These are phyloP conservation scores for Colletotrichum noveboracense DNA, from an alignment of 2,329 filamentous ascomycete species.

Conservation along the genomic window DNA sequence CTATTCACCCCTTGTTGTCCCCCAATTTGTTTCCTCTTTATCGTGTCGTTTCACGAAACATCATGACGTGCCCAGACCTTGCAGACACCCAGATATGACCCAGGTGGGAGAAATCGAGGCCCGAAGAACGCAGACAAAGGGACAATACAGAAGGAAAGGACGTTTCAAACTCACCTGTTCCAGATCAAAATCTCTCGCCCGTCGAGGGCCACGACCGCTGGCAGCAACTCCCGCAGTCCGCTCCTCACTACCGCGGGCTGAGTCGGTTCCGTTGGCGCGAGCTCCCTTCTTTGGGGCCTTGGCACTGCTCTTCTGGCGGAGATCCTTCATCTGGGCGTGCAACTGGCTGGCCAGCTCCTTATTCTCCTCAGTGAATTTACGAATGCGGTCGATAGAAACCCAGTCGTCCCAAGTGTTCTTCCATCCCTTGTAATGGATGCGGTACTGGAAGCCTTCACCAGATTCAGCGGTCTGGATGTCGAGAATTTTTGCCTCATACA, in stretches of 20 bases:
- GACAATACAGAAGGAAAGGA: slow-evolving; percentile 21
- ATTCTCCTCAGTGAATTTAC: slow-evolving; percentile 95
- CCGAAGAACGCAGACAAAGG: slow-evolving; percentile 17
- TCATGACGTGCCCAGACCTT: not conserved
- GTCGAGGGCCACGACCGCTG: slow-evolving; percentile 71
- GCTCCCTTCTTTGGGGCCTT: slow-evolving; percentile 61
- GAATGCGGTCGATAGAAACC: slow-evolving; percentile 91
- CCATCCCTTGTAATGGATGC: slow-evolving; percentile 99
- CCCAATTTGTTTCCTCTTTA: not conserved
- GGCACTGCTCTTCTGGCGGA: slow-evolving; percentile 52
- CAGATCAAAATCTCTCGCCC: slow-evolving; percentile 80
- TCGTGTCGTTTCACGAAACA: not conserved
- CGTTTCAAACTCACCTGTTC: slow-evolving; percentile 69
- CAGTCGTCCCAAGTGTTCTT: slow-evolving; percentile 99
- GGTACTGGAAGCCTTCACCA: slow-evolving; percentile 78
- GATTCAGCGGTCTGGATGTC: slow-evolving; percentile 76
- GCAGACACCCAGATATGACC: not conserved
- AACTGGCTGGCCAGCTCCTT: slow-evolving; percentile 83
- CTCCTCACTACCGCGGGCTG: slow-evolving; percentile 79
- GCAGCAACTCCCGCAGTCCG: slow-evolving; percentile 66
- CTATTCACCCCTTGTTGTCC: not conserved
- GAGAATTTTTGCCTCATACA: slow-evolving; percentile 96
- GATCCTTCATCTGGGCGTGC: slow-evolving; percentile 69
- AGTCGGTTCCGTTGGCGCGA: slow-evolving; percentile 58
- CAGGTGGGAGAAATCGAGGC: not conserved